Conservation (phyloP, 768 basidiomycete species). For the Phylloporus arenicola region DNA sequence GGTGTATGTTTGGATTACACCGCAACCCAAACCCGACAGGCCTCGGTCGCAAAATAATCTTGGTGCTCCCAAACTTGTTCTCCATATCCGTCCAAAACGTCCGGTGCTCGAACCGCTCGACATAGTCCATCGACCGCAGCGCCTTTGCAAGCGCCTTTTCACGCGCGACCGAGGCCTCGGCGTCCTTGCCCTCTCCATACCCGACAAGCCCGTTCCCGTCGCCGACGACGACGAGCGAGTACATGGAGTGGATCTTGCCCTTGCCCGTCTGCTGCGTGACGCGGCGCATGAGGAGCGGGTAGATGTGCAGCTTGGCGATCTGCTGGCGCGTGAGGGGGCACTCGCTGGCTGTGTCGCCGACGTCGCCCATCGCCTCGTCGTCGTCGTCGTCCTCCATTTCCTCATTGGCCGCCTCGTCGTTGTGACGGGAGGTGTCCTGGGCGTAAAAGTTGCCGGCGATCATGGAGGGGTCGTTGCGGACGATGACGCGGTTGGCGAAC, state of each 20-base stretch:
- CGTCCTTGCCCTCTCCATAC: slow-evolving; percentile 75
- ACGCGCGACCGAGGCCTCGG: slow-evolving; percentile 46
- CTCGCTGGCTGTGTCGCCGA: slow-evolving; percentile 13
- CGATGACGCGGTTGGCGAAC: slow-evolving; percentile 55
- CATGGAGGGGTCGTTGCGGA: slow-evolving; percentile 70
- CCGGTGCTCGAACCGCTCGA: slow-evolving; percentile 89
- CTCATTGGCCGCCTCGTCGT: slow-evolving; percentile 13
- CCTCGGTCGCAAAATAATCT: slow-evolving; percentile 72
- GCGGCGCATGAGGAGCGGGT: slow-evolving; percentile 42
- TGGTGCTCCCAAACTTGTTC: slow-evolving; percentile 79
- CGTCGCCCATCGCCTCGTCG: slow-evolving; percentile 14
- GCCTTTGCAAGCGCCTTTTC: slow-evolving; percentile 63
- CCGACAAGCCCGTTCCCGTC: slow-evolving; percentile 83
- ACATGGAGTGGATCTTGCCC: slow-evolving; percentile 71
- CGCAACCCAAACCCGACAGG: slow-evolving; percentile 89
- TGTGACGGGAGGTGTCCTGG: slow-evolving; percentile 1
- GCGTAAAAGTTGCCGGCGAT: slow-evolving; percentile 39
- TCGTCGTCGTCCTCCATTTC: slow-evolving; percentile 16
- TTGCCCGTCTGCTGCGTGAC: slow-evolving; percentile 91
- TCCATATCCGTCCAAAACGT: slow-evolving; percentile 93
- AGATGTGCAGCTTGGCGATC: slow-evolving; percentile 34
- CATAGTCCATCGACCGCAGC: slow-evolving; percentile 83
- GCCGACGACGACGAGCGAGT: slow-evolving; percentile 67
- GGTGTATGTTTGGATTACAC: slow-evolving; percentile 85
- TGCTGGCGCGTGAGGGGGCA: slow-evolving; percentile 18